Base-by-base conservation (phyloP, 345 rosid species). In the Eucalyptus virginea region DNA sequence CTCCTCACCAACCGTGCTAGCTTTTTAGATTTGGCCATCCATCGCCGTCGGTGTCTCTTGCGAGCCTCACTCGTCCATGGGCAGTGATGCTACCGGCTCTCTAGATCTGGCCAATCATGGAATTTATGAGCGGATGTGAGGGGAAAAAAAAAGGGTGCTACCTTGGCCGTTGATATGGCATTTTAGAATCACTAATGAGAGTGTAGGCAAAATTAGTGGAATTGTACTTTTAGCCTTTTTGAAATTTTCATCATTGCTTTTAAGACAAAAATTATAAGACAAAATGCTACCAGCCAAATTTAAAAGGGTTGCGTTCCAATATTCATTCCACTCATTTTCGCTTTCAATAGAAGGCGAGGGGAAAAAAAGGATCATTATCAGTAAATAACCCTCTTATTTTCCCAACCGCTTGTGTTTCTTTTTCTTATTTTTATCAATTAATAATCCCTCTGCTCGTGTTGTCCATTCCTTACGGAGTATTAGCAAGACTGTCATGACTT, bases 261-360 rank as follows among this genome's bases (percentile, higher is more conserved):
- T 15, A 67, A 9, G 18, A 9, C 23, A 65, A 15, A 65, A 65
- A 13, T n/a, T 7, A 65, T n/a, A 15, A 15, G 10, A 65, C 11
- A 52, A 8, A 32, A 67, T 67, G 34, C 40, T 16, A 16, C 80
- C 1, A 16, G 80, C 80, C 40, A 32, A 67, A n/a, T n/a, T 67
- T 8, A 52, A 16, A 16, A 1, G 9, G n/a, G 5, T 67, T 16
- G 80, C 18, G 0, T 67, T 67, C 0, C 37, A 16, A n/a, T 9
- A 16, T 16, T 67, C 42, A 32, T 17, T 32, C 24, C 1, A 32
- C 40, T 65, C 0, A n/a, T 14, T 0, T 65, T 65, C 19, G 72
- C 37, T 65, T 65, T n/a, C 72, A 15, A 30, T n/a, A 65, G 18
- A n/a, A n/a, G 72, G 72, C 32, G 37, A 7, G 30, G 37, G 7